Evolutionary conservation across 176 grass and related monocot species (phyloP).

Genomic region (Alloteropsis semialata): DNA sequence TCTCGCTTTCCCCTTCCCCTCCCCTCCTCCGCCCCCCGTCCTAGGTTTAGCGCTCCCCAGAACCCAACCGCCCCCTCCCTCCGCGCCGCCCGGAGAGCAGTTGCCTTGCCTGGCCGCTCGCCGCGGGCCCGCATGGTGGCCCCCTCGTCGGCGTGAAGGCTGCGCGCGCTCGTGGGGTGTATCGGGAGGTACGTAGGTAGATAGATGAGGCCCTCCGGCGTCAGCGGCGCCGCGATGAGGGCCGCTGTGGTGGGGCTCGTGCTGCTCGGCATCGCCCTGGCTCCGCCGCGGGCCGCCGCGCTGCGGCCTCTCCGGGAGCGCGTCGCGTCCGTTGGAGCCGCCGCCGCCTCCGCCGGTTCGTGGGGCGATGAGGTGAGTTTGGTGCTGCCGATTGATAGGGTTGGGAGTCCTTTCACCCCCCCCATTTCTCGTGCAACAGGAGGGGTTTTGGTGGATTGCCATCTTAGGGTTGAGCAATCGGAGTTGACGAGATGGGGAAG

Average conservation of each 20-base stretch:
- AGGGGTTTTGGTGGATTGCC: constrained; percentile 15
- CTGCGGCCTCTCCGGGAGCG: constrained; percentile 77
- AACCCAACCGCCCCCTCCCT: background rate
- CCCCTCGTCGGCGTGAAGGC: constrained; percentile 12
- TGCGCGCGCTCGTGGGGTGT: background rate
- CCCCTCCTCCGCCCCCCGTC: background rate
- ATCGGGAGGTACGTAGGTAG: background rate
- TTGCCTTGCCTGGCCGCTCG: constrained; percentile 3
- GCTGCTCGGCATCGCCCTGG: constrained; percentile 29
- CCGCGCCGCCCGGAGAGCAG: background rate
- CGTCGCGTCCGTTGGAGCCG: constrained; percentile 39
- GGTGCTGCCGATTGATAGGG: background rate
- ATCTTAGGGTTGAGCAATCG: background rate
- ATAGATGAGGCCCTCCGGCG: constrained; percentile 12
- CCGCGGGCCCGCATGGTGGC: constrained; percentile 23
- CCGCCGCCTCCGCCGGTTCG: constrained; percentile 35
- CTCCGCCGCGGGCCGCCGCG: constrained; percentile 34
- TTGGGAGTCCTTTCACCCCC: background rate
- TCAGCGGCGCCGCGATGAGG: constrained; percentile 21
- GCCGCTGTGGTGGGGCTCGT: constrained; percentile 22
- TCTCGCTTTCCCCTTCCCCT: background rate
- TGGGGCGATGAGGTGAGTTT: constrained; percentile 80
- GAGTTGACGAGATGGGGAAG: background rate
- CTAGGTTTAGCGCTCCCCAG: constrained; percentile 22
- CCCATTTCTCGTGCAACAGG: background rate